Conservation (phyloP, 106 monocot genomes). For the Dendrobium officinale region DNA sequence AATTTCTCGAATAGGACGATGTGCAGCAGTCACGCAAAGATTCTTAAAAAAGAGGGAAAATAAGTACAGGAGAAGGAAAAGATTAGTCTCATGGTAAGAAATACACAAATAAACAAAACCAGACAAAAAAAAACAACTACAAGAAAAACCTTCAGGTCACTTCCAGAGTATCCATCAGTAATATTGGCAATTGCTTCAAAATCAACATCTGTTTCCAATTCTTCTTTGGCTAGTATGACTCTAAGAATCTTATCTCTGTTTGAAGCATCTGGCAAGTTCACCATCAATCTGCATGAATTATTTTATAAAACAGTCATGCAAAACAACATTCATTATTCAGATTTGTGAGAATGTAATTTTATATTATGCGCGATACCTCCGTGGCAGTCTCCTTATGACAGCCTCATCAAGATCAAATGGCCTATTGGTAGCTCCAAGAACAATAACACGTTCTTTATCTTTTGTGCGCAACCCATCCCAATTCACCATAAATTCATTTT, state of each 20-base stretch:
- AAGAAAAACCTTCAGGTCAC: conserved; percentile 75
- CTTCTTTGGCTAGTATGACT: conserved; percentile 86
- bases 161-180: conserved; percentile 98
- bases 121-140: background rate
- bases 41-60: conserved; percentile 32
- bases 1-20: conserved; percentile 77
- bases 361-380: conserved; percentile 34
- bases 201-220: conserved; percentile 49
- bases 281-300: conserved; percentile 60
- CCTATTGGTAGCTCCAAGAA: conserved; percentile 84
- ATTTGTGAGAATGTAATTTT: background rate
- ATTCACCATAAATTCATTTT: conserved; percentile 95
- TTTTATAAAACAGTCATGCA: background rate
- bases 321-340: background rate
- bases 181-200: conserved; percentile 72
- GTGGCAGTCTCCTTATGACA: conserved; percentile 76
- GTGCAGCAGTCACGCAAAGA: conserved; percentile 78
- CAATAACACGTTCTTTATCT: conserved; percentile 76
- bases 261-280: conserved; percentile 67
- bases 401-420: conserved; percentile 95
- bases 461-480: conserved; percentile 92
- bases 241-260: conserved; percentile 73
- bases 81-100: background rate
- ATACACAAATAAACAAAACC: background rate
- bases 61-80: background rate